A percentile compares a stretch with the other conserved stretches of the same genome.
These are phyloP conservation scores for Saposhnikovia divaricata DNA, from an alignment of 129 eudicot species.

Conservation along the genomic window DNA sequence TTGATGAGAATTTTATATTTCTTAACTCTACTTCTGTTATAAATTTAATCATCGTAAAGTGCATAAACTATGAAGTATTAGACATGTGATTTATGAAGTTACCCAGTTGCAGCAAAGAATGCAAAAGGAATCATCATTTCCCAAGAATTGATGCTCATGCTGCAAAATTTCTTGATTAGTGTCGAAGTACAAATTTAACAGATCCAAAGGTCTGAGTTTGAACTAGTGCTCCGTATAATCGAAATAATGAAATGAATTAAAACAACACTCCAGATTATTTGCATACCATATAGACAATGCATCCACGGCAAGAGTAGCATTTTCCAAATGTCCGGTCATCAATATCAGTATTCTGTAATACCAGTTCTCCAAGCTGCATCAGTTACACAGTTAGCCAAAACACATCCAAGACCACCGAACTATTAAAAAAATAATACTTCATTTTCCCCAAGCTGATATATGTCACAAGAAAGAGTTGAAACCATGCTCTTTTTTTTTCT, in stretches of 20 bases:
- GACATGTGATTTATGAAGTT: not conserved
- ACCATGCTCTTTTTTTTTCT: no score
- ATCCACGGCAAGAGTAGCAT: constrained; percentile 69
- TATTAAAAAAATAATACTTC: not conserved
- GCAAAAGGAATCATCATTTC: constrained; percentile 55
- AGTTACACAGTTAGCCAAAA: not conserved
- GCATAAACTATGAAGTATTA: not conserved
- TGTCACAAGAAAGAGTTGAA: not conserved
- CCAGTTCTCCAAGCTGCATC: constrained; percentile 84
- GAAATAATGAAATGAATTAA: not conserved
- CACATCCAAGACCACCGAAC: not conserved
- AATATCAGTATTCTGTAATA: constrained; percentile 67
- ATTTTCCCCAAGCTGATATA: not conserved
- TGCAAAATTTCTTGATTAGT: constrained; percentile 8
- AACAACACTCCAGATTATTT: not conserved
- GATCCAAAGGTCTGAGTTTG: not conserved
- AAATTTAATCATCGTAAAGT: not conserved
- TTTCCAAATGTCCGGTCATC: constrained; percentile 53
- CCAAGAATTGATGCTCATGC: constrained; percentile 50
- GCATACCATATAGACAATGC: constrained; percentile 77
- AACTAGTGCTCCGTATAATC: no score
- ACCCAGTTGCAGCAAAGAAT: constrained; percentile 55
- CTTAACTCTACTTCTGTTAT: not conserved
- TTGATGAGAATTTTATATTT: not conserved
- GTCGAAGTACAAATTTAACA: not conserved